Evolutionary conservation across 768 basidiomycete genomes (phyloP), one percentile per base, ranked within the genome.

Genomic region (Coprinellus aureogranulatus): DNA sequence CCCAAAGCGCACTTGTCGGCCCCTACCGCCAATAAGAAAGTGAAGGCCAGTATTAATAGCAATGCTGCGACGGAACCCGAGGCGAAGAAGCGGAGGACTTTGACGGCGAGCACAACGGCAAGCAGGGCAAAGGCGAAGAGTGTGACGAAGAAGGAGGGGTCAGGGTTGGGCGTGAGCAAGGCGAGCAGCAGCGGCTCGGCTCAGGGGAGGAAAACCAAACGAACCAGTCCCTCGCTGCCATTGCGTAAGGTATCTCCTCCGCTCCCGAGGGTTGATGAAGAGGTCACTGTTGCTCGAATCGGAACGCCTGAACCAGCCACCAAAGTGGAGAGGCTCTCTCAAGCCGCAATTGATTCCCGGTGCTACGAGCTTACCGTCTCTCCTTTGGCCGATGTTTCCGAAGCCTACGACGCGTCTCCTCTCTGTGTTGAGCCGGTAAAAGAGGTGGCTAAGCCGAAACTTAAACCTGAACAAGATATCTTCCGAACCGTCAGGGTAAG

Each of bases 331-430:
- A 42, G 67, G 18, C 59, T 78, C 37, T 67, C 76, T 16, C 86
- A 90, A 65, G 77, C 76, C 2, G 71, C 76, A 41, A 84, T 87
- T 53, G 84, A 90, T 64, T 83, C 89, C n/a, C 81, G 81, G 50
- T 90, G 89, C 72, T 89, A 90, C 65, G 89, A 90, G 64, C 67
- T 91, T 61, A 92, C 89, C 4, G 89, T 92, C 61, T 75, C 81
- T 64, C 90, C 90, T 44, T 70, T 92, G 62, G 90, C 90, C 37
- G 89, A 92, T 68, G 84, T 92, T 48, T 87, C 78, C 41, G 76
- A 81, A 59, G 90, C 90, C 0, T 90, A 88, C 65, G 85, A 86
- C 48, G 71, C 51, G 60, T 68, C 61, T 39, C 64, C 41, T 57
- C 73, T 56, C 31, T 45, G 57, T 31, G 41, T 39, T 2, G n/a